Conservation (phyloP, 129 eudicot genomes). For the Saposhnikovia divaricata region DNA sequence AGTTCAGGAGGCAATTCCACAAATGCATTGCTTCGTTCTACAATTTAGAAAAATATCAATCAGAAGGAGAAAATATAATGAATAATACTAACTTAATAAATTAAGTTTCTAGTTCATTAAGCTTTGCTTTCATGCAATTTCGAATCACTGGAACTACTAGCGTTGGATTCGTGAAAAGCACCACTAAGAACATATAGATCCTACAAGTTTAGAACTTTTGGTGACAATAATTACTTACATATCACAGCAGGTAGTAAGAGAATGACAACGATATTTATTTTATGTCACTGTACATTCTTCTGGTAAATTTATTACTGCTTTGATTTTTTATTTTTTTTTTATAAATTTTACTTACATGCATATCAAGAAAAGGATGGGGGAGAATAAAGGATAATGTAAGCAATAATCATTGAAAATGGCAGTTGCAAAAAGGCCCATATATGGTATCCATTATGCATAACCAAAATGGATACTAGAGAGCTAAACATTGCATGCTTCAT, state of each 20-base stretch:
- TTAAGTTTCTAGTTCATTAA: not conserved
- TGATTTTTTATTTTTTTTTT: too few relatives aligned
- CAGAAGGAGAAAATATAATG: not conserved
- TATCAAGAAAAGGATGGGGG: not conserved
- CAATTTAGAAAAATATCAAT: conserved; percentile 12
- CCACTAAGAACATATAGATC: not conserved
- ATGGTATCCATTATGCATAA: too few relatives aligned
- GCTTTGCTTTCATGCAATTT: not conserved
- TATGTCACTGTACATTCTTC: not conserved
- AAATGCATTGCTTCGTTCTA: conserved; percentile 46
- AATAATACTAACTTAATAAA: not conserved
- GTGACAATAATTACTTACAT: not conserved
- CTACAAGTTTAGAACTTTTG: too few relatives aligned
- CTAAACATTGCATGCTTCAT: not conserved
- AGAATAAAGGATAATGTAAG: not conserved
- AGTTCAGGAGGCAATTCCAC: conserved; percentile 86
- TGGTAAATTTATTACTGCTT: not conserved
- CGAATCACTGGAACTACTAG: not conserved
- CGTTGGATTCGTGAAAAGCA: not conserved
- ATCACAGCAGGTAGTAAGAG: not conserved
- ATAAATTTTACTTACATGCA: not conserved
- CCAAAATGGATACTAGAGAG: too few relatives aligned
- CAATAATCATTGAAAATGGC: not conserved
- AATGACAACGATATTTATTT: not conserved
- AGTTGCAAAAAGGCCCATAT: too few relatives aligned